Evolutionary conservation across 192 early-diverging fungal genomes (phyloP).

Genomic region (Coemansia sp.): DNA sequence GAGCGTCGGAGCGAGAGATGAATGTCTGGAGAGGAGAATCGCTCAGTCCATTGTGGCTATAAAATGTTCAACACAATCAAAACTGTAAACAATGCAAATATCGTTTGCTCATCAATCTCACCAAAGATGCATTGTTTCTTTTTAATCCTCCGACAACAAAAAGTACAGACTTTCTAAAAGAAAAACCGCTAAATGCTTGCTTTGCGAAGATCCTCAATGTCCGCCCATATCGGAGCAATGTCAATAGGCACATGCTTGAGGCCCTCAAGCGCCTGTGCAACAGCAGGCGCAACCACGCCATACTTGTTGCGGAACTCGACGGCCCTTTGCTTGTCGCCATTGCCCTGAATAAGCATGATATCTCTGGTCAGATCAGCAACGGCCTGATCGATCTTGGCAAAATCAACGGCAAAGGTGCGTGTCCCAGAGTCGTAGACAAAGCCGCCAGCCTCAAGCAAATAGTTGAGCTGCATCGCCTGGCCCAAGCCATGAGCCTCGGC

Average conservation of each 20-base stretch:
- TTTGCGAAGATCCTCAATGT: constrained; percentile 33
- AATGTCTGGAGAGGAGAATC: too few species aligned
- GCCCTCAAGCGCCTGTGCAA: constrained; percentile 56
- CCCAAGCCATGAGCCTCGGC: constrained; percentile 72
- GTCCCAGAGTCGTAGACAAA: constrained; percentile 56
- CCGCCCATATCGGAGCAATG: constrained; percentile 49
- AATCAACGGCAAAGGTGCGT: constrained; percentile 61
- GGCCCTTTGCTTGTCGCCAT: constrained; percentile 66
- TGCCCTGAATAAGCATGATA: constrained; percentile 71
- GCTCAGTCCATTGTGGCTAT: too few species aligned
- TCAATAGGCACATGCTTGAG: constrained; percentile 59
- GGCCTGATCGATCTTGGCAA: constrained; percentile 59
- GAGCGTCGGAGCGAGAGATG: too few species aligned
- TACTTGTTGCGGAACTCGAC: constrained; percentile 62
- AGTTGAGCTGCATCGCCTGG: constrained; percentile 73
- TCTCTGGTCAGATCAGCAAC: constrained; percentile 64
- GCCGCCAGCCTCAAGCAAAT: constrained; percentile 66
- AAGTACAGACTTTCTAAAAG: too few species aligned
- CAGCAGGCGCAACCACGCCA: constrained; percentile 54
- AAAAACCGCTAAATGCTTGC: background rate
- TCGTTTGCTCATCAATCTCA: too few species aligned
- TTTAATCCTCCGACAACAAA: too few species aligned
- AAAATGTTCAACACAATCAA: too few species aligned
- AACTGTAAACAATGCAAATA: background rate
- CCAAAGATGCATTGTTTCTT: too few species aligned